Percentiles rank a stretch among this genome's conserved stretches.
phyloP scores from a whole-genome alignment of 345 rosid genomes.

The Turnera subulata region DNA sequence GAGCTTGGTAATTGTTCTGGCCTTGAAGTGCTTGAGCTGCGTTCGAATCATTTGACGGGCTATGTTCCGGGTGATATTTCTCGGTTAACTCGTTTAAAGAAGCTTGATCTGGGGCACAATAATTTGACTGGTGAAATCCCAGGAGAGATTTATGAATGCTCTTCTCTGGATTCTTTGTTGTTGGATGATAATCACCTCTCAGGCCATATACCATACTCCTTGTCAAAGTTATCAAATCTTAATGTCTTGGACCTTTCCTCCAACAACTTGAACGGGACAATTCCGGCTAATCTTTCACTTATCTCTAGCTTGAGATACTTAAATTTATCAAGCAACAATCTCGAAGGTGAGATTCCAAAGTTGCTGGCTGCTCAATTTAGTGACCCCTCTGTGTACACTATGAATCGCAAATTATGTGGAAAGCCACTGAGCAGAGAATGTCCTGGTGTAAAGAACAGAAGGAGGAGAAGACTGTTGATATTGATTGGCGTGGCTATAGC shows the following conservation, averaged over 20 bases:
- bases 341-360: conserved; percentile 68
- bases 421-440: conserved; percentile 58
- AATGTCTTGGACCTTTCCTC: conserved; percentile 61
- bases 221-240: conserved; percentile 56
- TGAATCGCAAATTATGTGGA: conserved; percentile 63
- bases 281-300: conserved; percentile 51
- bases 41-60: conserved; percentile 57
- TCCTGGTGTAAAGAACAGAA: conserved; percentile 20
- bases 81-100: conserved; percentile 41
- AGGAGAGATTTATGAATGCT: conserved; percentile 42
- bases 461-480: conserved; percentile 55
- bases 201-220: conserved; percentile 58
- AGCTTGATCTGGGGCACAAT: conserved; percentile 68
- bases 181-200: conserved; percentile 63
- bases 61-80: conserved; percentile 69
- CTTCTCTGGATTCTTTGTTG: conserved; percentile 43
- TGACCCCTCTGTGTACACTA: conserved; percentile 51
- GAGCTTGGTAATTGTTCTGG: conserved; percentile 83
- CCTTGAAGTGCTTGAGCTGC: conserved; percentile 74
- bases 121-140: conserved; percentile 71
- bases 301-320: conserved; percentile 50
- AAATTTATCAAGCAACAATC: conserved; percentile 69
- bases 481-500: conserved; percentile 49
- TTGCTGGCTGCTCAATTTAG: conserved; percentile 52
- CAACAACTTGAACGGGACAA: conserved; percentile 70